Conservation (phyloP, 768 basidiomycete genomes). For the Neoboletus magnificus region DNA sequence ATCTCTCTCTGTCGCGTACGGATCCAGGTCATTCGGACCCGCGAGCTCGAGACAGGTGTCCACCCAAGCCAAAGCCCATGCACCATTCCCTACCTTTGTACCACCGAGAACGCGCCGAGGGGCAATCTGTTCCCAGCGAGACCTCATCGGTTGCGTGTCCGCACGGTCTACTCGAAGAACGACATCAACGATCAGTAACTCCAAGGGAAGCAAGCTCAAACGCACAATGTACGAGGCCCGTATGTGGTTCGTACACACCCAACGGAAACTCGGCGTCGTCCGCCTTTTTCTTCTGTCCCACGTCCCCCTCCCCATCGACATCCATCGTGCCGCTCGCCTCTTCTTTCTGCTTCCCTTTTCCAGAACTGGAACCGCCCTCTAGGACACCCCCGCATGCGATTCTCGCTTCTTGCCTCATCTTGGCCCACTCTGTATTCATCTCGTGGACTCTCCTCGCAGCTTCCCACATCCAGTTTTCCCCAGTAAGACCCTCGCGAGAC, state of each 20-base stretch:
- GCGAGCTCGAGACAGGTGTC: slow-evolving; percentile 49
- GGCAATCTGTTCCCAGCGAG: slow-evolving; percentile 57
- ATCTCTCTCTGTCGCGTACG: slow-evolving; percentile 20
- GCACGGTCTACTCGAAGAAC: slow-evolving; percentile 51
- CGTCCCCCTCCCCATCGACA: slow-evolving; percentile 27
- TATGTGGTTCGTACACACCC: slow-evolving; percentile 83
- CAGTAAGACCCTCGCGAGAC: slow-evolving; percentile 74
- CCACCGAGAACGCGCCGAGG: slow-evolving; percentile 59
- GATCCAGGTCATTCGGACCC: slow-evolving; percentile 20
- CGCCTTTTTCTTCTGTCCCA: slow-evolving; percentile 23
- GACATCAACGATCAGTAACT: slow-evolving; percentile 3
- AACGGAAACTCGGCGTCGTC: slow-evolving; percentile 43
- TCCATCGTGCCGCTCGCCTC: slow-evolving; percentile 31
- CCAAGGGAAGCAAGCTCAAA: slow-evolving; percentile 9
- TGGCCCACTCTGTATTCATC: slow-evolving; percentile 61
- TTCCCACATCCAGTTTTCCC: slow-evolving; percentile 91
- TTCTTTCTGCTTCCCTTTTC: slow-evolving; percentile 33
- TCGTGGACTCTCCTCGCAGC: slow-evolving; percentile 65
- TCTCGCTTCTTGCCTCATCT: slow-evolving; percentile 53
- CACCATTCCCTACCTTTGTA: slow-evolving; percentile 70
- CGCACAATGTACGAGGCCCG: slow-evolving; percentile 71
- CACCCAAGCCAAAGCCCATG: slow-evolving; percentile 80
- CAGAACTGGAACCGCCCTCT: slow-evolving; percentile 28
- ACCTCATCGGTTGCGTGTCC: slow-evolving; percentile 72
- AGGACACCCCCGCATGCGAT: slow-evolving; percentile 49